phyloP scores from a whole-genome alignment of 768 basidiomycete species.

The Rhizopogon vulgaris region DNA sequence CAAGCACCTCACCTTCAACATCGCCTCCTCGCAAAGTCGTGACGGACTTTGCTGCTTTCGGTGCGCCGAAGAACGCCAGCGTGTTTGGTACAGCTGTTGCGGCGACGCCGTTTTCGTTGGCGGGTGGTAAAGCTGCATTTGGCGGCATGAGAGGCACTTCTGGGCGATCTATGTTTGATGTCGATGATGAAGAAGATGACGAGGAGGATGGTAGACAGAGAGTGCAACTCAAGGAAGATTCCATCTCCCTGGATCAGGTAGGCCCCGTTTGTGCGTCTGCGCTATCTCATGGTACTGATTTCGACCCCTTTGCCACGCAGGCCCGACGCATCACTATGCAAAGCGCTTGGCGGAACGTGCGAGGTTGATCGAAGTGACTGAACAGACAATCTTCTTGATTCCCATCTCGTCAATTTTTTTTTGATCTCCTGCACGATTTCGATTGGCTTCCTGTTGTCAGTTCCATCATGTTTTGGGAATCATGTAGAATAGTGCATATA shows the following conservation, averaged over 20 bases:
- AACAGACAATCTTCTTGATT: neutral
- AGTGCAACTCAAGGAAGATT: conserved; percentile 74
- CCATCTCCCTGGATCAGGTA: conserved; percentile 92
- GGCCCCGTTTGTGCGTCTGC: conserved; percentile 11
- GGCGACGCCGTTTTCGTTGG: conserved; percentile 72
- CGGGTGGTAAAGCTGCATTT: conserved; percentile 80
- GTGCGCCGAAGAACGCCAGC: conserved; percentile 65
- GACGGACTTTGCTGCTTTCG: conserved; percentile 82
- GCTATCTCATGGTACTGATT: conserved; percentile 5
- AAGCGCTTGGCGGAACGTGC: conserved; percentile 77
- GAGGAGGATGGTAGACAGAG: conserved; percentile 59
- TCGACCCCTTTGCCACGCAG: conserved; percentile 27
- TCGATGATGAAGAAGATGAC: conserved; percentile 78
- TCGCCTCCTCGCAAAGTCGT: conserved; percentile 86
- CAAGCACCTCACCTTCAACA: conserved; percentile 16
- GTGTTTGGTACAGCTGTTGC: conserved; percentile 83
- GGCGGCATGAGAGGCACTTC: conserved; percentile 58
- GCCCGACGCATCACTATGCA: conserved; percentile 84
- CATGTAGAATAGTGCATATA: conserved; percentile 12
- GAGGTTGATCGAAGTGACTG: conserved; percentile 34
- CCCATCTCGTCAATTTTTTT: neutral
- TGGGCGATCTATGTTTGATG: conserved; percentile 34
- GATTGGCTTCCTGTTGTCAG: neutral
- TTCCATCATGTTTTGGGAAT: neutral
- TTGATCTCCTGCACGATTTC: neutral